These are phyloP conservation scores for Geotrichum restrictum DNA, from an alignment of 1,139 yeast species.

Conservation along the genomic window DNA sequence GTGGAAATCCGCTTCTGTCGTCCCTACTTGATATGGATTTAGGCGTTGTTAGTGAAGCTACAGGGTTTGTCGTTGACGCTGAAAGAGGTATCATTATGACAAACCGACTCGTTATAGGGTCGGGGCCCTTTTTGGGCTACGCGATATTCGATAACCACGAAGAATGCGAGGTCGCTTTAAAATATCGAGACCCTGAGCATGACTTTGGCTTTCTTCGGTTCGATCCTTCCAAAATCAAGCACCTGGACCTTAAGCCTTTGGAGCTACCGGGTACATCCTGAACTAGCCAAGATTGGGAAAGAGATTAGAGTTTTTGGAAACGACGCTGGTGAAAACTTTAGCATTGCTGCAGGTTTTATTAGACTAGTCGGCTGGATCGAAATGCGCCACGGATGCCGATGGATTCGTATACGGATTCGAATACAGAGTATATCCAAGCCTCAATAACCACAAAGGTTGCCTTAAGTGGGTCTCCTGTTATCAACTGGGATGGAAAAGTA, in stretches of 20 bases:
- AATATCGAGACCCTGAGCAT: conserved; percentile 61
- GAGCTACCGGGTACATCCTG: conserved; percentile 74
- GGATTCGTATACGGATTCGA: conserved; percentile 84
- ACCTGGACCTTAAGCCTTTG: conserved; percentile 65
- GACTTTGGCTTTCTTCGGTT: conserved; percentile 81
- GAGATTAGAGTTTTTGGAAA: conserved; percentile 94
- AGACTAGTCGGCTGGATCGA: conserved; percentile 87
- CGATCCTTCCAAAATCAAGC: conserved; percentile 65
- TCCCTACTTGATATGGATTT: conserved; percentile 83
- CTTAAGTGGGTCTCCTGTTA: conserved; percentile 93
- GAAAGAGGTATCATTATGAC: conserved; percentile 77
- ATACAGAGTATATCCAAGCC: conserved; percentile 93
- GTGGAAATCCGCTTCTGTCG: conserved; percentile 88
- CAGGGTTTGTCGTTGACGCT: conserved; percentile 92
- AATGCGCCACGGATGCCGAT: conserved; percentile 94
- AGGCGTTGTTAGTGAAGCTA: conserved; percentile 81
- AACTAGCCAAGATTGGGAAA: conserved; percentile 79
- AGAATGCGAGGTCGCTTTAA: conserved; percentile 79
- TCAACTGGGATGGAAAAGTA: conserved; percentile 78
- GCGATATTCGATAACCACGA: conserved; percentile 94
- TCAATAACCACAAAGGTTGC: conserved; percentile 97
- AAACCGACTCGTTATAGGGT: conserved; percentile 91
- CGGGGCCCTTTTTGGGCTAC: conserved; percentile 88
- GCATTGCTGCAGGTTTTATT: conserved; percentile 84
- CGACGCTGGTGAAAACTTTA: conserved; percentile 91